Evolutionary conservation across 352 stramenopile species (phyloP), one percentile per base, ranked within the genome.

Genomic region (Globisporangium rhizosaccharum): DNA sequence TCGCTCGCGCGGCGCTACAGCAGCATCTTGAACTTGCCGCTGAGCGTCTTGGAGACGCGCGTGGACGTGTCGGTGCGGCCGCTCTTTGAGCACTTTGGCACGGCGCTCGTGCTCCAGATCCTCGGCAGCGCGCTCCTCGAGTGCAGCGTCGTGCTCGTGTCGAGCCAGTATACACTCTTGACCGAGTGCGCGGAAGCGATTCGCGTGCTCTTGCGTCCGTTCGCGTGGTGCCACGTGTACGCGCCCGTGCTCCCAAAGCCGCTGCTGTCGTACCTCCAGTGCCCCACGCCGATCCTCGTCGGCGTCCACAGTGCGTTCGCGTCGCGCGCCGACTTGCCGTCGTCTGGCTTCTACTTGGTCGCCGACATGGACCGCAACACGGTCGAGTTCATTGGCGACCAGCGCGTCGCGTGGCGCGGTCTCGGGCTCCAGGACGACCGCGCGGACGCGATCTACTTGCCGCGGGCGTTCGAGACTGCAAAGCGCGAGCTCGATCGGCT

Each of bases 151-250:
- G 78, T 97, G 23, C 73, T 97, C 15, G 79, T 96, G 36, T 87
- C 83, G 18, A 83, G 68, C 15, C 79, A 94, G 65, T 90, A 94
- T 47, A 87, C 89, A 25, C 61, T 94, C 23, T 63, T 97, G 46
- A 89, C 85, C 9, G 76, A 80, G 33, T 91, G 87, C 20, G 85
- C 86, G 0, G 89, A 97, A 53, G 84, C 85, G 7, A 79, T 96
- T 46, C 85, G 90, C 30, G 85, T 83, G 45, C 73, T 97, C 39
- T 67, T 96, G 28, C 85, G 88, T 26, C 89, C 89, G 15, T 91
- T 96, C 56, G 80, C 87, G 49, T 97, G 88, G 88, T 93, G 84
- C 58, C 88, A 97, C 57, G 86, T 95, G 52, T 97, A 96, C 63
- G 79, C 89, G 17, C 86, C 88, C 2, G 80, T 96, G 55, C 67